A percentile compares a stretch with the other conserved stretches of the same genome.
Evolutionary conservation across 1,284 basidiomycete genomes (phyloP).

Genomic region (Pyrrhoderma lamaoense): DNA sequence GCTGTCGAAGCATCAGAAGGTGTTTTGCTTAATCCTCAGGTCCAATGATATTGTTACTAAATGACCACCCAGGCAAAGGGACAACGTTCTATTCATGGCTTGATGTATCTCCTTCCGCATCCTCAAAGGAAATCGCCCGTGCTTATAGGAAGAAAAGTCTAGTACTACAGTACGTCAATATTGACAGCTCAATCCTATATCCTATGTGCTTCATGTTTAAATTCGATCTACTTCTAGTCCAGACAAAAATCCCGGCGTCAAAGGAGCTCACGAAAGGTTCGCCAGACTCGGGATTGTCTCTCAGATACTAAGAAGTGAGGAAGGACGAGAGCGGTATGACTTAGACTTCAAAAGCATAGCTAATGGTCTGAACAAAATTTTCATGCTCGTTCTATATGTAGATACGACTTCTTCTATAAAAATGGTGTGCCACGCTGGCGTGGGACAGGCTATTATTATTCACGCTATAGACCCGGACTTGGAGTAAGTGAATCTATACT

Average conservation of each 20-base stretch:
- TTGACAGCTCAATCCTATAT: background rate
- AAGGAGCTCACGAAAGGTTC: conserved; percentile 79
- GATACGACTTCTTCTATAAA: conserved; percentile 88
- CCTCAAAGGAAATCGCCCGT: conserved; percentile 69
- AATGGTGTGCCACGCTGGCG: conserved; percentile 88
- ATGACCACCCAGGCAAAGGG: conserved; percentile 52
- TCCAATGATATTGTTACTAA: background rate
- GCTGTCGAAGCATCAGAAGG: conserved; percentile 80
- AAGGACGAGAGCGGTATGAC: conserved; percentile 69
- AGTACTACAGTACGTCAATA: conserved; percentile 64
- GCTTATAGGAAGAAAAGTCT: conserved; percentile 89
- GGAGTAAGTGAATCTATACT: no score
- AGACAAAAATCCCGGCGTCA: conserved; percentile 85
- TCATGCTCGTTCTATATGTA: conserved; percentile 24
- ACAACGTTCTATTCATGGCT: conserved; percentile 89
- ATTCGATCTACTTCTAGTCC: no score
- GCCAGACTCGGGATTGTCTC: conserved; percentile 82
- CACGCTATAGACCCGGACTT: conserved; percentile 86
- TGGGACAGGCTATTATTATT: conserved; percentile 86
- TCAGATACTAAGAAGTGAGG: conserved; percentile 70
- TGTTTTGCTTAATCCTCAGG: conserved; percentile 23
- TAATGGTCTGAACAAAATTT: no score
- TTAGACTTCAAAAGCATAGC: conserved; percentile 6
- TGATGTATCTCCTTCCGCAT: conserved; percentile 62
- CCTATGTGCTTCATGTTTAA: no score